Percentiles rank a stretch among this genome's conserved stretches.
These are phyloP conservation scores for Typha latifolia DNA, from an alignment of 176 grass and related monocot genomes.

Conservation along the genomic window DNA sequence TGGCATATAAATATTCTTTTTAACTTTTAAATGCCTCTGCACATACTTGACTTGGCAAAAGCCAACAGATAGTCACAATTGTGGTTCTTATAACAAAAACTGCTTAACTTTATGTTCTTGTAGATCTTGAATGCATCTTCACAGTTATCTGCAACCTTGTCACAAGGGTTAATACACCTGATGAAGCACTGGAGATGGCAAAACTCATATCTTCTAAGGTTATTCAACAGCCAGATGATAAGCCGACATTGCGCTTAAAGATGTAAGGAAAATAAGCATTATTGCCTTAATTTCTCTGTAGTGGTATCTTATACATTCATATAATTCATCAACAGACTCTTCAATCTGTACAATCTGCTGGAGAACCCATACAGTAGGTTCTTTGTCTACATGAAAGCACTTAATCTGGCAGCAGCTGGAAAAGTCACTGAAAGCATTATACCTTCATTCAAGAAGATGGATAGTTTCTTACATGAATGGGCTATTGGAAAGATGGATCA, in stretches of 20 bases:
- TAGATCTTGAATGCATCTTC: constrained; percentile 85
- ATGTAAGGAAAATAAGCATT: constrained; percentile 25
- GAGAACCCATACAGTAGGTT: constrained; percentile 50
- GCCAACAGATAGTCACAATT: background rate
- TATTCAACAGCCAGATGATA: constrained; percentile 50
- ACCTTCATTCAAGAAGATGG: constrained; percentile 77
- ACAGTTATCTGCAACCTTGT: constrained; percentile 83
- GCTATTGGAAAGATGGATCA: constrained; percentile 58
- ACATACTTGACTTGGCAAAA: background rate
- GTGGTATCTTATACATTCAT: background rate
- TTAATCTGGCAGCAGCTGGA: constrained; percentile 44
- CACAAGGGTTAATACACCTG: constrained; percentile 52
- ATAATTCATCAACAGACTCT: constrained; percentile 37
- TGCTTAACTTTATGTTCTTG: background rate
- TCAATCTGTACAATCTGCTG: constrained; percentile 78
- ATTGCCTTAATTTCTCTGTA: background rate
- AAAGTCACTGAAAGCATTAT: constrained; percentile 58
- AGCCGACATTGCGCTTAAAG: constrained; percentile 64
- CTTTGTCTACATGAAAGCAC: constrained; percentile 67
- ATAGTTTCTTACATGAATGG: constrained; percentile 63
- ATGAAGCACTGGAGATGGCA: constrained; percentile 75
- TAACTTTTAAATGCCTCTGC: no score
- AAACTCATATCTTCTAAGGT: constrained; percentile 67
- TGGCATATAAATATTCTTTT: no score
- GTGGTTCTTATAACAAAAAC: background rate